phyloP scores from a whole-genome alignment of 768 basidiomycete genomes.

The Boletus patriciae region DNA sequence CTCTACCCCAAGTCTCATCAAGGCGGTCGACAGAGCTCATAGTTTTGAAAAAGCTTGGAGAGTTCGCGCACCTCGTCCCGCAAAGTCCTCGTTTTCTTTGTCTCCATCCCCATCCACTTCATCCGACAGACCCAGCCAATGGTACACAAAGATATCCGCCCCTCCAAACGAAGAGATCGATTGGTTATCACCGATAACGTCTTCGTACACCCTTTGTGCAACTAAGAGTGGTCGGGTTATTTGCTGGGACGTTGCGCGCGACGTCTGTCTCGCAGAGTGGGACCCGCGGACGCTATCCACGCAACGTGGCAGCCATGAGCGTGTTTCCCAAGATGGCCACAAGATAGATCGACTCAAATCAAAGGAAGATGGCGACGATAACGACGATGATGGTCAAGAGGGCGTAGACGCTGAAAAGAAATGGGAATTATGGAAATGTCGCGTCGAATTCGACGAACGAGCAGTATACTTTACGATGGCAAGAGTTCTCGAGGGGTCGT shows the following conservation, averaged over 20 bases:
- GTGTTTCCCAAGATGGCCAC: slow-evolving; percentile 7
- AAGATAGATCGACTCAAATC: slow-evolving; percentile 6
- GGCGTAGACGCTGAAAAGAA: slow-evolving; percentile 30
- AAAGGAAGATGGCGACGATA: slow-evolving; percentile 17
- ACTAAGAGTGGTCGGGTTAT: slow-evolving; percentile 76
- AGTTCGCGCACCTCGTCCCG: slow-evolving; percentile 54
- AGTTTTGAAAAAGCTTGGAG: slow-evolving; percentile 65
- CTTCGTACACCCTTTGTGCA: slow-evolving; percentile 72
- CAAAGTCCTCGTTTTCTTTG: slow-evolving; percentile 31
- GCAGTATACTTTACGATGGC: slow-evolving; percentile 79
- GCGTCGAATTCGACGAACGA: slow-evolving; percentile 71
- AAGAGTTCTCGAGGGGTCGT: slow-evolving; percentile 53
- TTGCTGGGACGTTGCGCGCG: slow-evolving; percentile 71
- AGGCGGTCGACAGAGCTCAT: slow-evolving; percentile 61
- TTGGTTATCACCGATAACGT: slow-evolving; percentile 76
- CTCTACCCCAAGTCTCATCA: slow-evolving; percentile 58
- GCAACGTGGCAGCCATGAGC: slow-evolving; percentile 3
- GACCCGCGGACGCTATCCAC: slow-evolving; percentile 42
- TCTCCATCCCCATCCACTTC: slow-evolving; percentile 30
- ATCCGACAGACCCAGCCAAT: slow-evolving; percentile 31
- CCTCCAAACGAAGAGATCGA: slow-evolving; percentile 71
- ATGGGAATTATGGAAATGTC: slow-evolving; percentile 79
- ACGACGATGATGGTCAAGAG: slow-evolving; percentile 2
- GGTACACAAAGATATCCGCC: slow-evolving; percentile 70
- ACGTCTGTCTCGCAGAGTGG: slow-evolving; percentile 67